phyloP scores from a whole-genome alignment of 1,284 basidiomycete genomes.

The Termitomyces sp. region DNA sequence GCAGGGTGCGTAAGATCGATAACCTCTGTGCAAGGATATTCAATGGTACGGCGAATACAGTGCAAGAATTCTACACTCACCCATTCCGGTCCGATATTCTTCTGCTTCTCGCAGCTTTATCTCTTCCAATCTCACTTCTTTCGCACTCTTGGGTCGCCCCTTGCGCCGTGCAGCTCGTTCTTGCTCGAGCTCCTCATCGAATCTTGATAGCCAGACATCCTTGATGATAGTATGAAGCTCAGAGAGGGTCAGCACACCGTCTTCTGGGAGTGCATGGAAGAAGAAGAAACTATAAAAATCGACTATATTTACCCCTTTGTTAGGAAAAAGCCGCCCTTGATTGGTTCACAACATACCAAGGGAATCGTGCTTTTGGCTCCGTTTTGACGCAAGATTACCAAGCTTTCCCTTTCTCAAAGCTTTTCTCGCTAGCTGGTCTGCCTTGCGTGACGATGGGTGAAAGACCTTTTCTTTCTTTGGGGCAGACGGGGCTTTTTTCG shows the following conservation, averaged over 20 bases:
- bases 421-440: conserved; percentile 71
- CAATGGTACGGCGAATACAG: not conserved
- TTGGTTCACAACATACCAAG: conserved; percentile 41
- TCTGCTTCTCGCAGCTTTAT: conserved; percentile 63
- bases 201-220: conserved; percentile 71
- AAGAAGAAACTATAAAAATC: conserved; percentile 82
- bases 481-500: conserved; percentile 26
- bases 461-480: conserved; percentile 72
- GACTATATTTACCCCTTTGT: conserved; percentile 38
- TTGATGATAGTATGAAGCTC: conserved; percentile 66
- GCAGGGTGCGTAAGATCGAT: conserved; percentile 73
- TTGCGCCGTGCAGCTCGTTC: conserved; percentile 64
- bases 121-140: conserved; percentile 71
- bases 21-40: conserved; percentile 57
- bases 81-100: conserved; percentile 79
- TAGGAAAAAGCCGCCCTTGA: conserved; percentile 2
- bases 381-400: conserved; percentile 49
- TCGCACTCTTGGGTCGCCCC: conserved; percentile 73
- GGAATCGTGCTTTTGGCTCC: conserved; percentile 49
- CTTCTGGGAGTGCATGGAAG: conserved; percentile 66
- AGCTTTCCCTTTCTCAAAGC: conserved; percentile 72
- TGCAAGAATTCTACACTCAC: conserved; percentile 39
- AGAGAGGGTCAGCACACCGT: conserved; percentile 57
- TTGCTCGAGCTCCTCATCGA: conserved; percentile 63
- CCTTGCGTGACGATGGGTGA: conserved; percentile 79